Evolutionary conservation across 371 early-diverging fungal species (phyloP).

Genomic region (Mortierella sp.): DNA sequence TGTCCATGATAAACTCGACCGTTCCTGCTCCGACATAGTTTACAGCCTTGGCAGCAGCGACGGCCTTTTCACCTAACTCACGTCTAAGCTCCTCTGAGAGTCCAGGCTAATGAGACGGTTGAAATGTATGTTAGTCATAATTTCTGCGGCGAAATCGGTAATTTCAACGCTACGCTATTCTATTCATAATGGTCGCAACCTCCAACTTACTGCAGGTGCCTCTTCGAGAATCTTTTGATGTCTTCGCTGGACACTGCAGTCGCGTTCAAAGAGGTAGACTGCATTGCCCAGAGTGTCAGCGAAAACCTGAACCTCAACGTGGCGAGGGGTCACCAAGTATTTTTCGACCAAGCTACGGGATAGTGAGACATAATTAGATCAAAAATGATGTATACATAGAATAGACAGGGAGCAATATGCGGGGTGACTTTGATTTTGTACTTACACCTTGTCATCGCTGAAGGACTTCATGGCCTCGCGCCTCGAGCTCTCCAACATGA

Average conservation of each 20-base stretch:
- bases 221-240: slow-evolving; percentile 99
- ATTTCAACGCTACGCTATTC: not conserved
- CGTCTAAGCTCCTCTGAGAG: slow-evolving; percentile 78
- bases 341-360: slow-evolving; percentile 85
- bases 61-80: slow-evolving; percentile 91
- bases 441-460: slow-evolving; percentile 87
- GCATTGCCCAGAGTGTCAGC: slow-evolving; percentile 91
- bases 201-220: slow-evolving; percentile 70
- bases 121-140: not conserved
- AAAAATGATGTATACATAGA: not conserved
- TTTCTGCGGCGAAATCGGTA: not conserved
- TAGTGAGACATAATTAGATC: not conserved
- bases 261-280: slow-evolving; percentile 95
- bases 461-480: slow-evolving; percentile 93
- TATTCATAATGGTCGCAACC: not conserved
- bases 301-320: slow-evolving; percentile 98
- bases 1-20: slow-evolving; percentile 97
- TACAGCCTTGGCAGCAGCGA: slow-evolving; percentile 93
- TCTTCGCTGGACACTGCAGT: slow-evolving; percentile 97
- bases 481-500: slow-evolving; percentile 87
- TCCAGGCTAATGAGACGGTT: slow-evolving; percentile 64
- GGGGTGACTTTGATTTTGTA: not conserved
- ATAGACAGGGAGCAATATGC: not conserved
- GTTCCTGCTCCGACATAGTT: slow-evolving; percentile 96
- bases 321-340: slow-evolving; percentile 87